Evolutionary conservation across 2,329 filamentous ascomycete species (phyloP).

Genomic region (Xylaria digitata): DNA sequence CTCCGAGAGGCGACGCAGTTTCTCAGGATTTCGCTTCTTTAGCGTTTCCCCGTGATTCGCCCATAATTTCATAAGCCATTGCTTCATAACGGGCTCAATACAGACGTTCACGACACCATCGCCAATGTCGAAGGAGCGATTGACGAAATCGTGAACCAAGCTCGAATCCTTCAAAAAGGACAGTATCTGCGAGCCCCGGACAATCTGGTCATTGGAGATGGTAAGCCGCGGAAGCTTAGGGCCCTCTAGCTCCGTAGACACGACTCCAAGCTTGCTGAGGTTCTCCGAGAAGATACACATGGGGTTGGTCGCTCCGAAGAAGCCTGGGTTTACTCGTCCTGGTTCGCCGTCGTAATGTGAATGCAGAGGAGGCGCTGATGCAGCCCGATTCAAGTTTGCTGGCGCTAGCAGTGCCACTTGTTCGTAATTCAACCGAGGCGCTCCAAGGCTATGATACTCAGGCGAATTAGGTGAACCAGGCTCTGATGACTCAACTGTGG

Average conservation of each 20-base stretch:
- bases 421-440: conserved; percentile 9
- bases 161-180: conserved; percentile 48
- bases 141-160: conserved; percentile 48
- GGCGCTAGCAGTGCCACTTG: conserved; percentile 33
- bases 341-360: conserved; percentile 37
- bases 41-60: conserved; percentile 46
- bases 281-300: conserved; percentile 50
- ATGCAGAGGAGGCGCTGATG: conserved; percentile 49
- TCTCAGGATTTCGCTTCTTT: conserved; percentile 49
- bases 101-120: conserved; percentile 46
- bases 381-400: conserved; percentile 45
- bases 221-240: conserved; percentile 43
- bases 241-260: conserved; percentile 43
- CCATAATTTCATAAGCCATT: conserved; percentile 50
- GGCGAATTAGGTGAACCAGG: conserved; percentile 15
- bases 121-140: conserved; percentile 47
- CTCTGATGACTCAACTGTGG: conserved; percentile 43
- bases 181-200: conserved; percentile 49
- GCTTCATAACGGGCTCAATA: conserved; percentile 49
- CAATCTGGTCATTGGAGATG: conserved; percentile 49
- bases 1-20: conserved; percentile 49
- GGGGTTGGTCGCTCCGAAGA: conserved; percentile 49
- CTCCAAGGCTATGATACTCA: conserved; percentile 21
- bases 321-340: conserved; percentile 45
- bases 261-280: conserved; percentile 45